Percentiles rank a stretch among this genome's conserved stretches.
These are phyloP conservation scores for Umbellularia californica DNA, from an alignment of 164 flowering plant species.

Conservation along the genomic window DNA sequence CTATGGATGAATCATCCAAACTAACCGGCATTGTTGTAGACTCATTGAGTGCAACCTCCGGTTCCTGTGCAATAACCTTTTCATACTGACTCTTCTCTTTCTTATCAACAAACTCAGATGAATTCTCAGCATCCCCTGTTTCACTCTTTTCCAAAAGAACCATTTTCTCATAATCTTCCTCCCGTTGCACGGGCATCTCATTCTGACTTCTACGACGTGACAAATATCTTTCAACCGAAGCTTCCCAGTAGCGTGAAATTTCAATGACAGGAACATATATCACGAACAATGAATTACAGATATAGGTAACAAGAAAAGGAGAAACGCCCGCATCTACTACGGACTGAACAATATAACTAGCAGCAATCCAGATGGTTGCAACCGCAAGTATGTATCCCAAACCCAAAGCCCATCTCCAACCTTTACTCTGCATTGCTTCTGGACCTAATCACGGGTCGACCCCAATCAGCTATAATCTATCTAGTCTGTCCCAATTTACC, in stretches of 20 bases:
- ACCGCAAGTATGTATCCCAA: constrained; percentile 66
- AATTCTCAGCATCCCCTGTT: constrained; percentile 14
- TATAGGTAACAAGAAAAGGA: constrained; percentile 86
- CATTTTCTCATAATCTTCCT: constrained; percentile 48
- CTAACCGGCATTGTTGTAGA: constrained; percentile 8
- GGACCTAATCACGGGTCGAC: not conserved
- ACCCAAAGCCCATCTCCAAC: constrained; percentile 78
- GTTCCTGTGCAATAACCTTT: constrained; percentile 3
- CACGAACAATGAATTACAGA: constrained; percentile 85
- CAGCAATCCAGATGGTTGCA: constrained; percentile 86
- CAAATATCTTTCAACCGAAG: constrained; percentile 42
- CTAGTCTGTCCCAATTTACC: not conserved
- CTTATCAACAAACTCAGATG: constrained; percentile 14
- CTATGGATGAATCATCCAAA: no score
- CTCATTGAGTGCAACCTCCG: constrained; percentile 13
- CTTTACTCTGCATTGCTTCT: constrained; percentile 35
- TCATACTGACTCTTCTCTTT: constrained; percentile 15
- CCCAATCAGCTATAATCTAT: not conserved
- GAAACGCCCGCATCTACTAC: constrained; percentile 89
- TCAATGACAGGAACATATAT: constrained; percentile 76
- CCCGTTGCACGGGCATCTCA: constrained; percentile 18
- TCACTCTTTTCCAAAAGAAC: constrained; percentile 49
- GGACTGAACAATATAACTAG: constrained; percentile 85
- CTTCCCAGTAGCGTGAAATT: constrained; percentile 68
- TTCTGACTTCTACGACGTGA: constrained; percentile 33